Percentiles rank a stretch among this genome's conserved stretches.
Conservation (phyloP, 345 rosid genomes). For the Leavenworthia alabamica region DNA sequence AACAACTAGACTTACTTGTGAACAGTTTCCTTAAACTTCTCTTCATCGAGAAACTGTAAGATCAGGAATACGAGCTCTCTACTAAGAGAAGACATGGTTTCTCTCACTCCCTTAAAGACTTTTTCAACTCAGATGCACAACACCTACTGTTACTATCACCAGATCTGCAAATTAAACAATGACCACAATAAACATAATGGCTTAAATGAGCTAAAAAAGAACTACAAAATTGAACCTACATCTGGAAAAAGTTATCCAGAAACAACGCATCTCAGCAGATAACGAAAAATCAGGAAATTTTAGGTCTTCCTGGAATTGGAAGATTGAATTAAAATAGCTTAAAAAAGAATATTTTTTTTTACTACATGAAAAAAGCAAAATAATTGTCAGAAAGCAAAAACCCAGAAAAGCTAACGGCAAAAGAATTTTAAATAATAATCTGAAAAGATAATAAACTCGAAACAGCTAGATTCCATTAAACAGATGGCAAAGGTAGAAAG, state of each 20-base stretch:
- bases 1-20: slow-evolving; percentile 65
- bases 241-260: slow-evolving; percentile 17
- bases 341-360: slow-evolving; percentile 40
- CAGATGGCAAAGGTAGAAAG: slow-evolving; percentile 23
- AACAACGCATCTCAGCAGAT: slow-evolving; percentile 21
- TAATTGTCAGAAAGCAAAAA: slow-evolving; percentile 20
- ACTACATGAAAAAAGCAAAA: slow-evolving; percentile 25
- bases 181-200: not conserved
- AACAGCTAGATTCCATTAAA: slow-evolving; percentile 42
- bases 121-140: slow-evolving; percentile 33
- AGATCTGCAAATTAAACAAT: slow-evolving; percentile 50
- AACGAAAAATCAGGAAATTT: slow-evolving; percentile 11
- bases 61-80: slow-evolving; percentile 98
- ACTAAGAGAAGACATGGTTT: slow-evolving; percentile 92
- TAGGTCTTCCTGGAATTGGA: slow-evolving; percentile 29
- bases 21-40: slow-evolving; percentile 98
- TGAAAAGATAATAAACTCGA: not conserved
- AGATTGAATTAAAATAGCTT: slow-evolving; percentile 28
- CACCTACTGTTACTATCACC: slow-evolving; percentile 29
- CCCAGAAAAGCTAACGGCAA: slow-evolving; percentile 30
- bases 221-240: slow-evolving; percentile 39
- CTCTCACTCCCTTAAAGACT: slow-evolving; percentile 24
- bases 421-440: not conserved
- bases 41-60: slow-evolving; percentile 98
- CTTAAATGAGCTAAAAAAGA: slow-evolving; percentile 26